phyloP scores from a whole-genome alignment of 176 grass and related monocot species.

The Avena insularis region DNA sequence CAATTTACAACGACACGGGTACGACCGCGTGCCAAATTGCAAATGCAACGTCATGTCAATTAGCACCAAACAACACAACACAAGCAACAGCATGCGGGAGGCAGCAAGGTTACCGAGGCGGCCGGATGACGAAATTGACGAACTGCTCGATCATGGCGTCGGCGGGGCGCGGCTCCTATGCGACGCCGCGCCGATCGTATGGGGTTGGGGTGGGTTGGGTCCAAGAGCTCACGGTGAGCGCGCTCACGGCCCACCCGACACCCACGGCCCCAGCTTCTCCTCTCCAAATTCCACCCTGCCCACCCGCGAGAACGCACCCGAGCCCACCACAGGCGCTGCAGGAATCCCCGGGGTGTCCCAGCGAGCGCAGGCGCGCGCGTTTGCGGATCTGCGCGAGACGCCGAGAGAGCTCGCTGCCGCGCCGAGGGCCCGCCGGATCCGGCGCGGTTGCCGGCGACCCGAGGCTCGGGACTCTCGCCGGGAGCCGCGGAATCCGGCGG shows the following conservation, averaged over 20 bases:
- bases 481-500: conserved; percentile 44
- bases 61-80: neutral
- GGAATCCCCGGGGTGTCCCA: neutral
- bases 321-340: neutral
- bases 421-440: conserved; percentile 36
- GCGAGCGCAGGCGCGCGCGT: conserved; percentile 18
- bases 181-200: neutral
- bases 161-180: conserved; percentile 14
- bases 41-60: conserved; percentile 5
- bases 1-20: conserved; percentile 10
- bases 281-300: conserved; percentile 25
- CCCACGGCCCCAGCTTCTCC: conserved; percentile 23
- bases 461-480: conserved; percentile 40
- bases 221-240: conserved; percentile 29
- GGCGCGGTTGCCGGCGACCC: conserved; percentile 32
- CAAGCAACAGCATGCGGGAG: neutral
- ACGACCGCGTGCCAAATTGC: conserved; percentile 1
- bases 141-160: conserved; percentile 93
- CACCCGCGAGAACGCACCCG: neutral
- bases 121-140: conserved; percentile 95
- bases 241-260: conserved; percentile 4
- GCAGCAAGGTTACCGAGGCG: conserved; percentile 63
- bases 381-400: conserved; percentile 32
- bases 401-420: conserved; percentile 28
- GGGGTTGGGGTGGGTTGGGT: conserved; percentile 15